phyloP scores from a whole-genome alignment of 352 stramenopile species.

The Pythium periplocum region DNA sequence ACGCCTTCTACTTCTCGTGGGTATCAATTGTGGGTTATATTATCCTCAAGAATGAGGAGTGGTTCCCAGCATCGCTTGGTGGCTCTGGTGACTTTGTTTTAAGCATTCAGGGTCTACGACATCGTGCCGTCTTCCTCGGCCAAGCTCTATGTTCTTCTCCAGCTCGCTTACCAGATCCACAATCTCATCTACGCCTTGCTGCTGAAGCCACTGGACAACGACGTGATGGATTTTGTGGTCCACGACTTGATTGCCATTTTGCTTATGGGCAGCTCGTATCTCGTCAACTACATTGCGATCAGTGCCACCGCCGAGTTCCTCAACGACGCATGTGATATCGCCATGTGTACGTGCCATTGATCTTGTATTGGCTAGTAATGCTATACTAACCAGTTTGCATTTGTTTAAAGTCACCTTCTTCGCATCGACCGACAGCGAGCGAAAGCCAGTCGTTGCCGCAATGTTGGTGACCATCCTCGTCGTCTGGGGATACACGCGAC shows the following conservation, averaged over 20 bases:
- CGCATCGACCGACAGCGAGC: too few species aligned
- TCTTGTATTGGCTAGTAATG: too few species aligned
- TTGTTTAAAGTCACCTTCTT: too few species aligned
- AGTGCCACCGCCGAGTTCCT: slow-evolving; percentile 31
- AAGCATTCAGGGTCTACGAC: too few species aligned
- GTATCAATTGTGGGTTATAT: too few species aligned
- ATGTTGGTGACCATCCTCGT: slow-evolving; percentile 17
- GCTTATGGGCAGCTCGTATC: slow-evolving; percentile 36
- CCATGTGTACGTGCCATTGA: slow-evolving; percentile 25
- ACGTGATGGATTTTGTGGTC: slow-evolving; percentile 36
- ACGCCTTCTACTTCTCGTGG: too few species aligned
- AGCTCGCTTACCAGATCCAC: slow-evolving; percentile 40
- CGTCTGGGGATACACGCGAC: slow-evolving; percentile 21
- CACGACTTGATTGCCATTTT: slow-evolving; percentile 38
- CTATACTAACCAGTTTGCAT: too few species aligned
- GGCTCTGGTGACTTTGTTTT: too few species aligned
- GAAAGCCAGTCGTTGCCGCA: slow-evolving; percentile 1
- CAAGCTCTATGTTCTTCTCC: slow-evolving; percentile 32
- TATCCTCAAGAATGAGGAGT: too few species aligned
- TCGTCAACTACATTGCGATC: slow-evolving; percentile 35
- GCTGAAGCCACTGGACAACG: slow-evolving; percentile 34
- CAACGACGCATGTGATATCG: slow-evolving; percentile 35
- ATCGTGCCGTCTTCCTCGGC: slow-evolving; percentile 13
- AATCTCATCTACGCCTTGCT: slow-evolving; percentile 36
- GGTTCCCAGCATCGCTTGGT: too few species aligned